Conservation (phyloP, 2,329 filamentous ascomycete species). For the Fusarium chlamydosporum region DNA sequence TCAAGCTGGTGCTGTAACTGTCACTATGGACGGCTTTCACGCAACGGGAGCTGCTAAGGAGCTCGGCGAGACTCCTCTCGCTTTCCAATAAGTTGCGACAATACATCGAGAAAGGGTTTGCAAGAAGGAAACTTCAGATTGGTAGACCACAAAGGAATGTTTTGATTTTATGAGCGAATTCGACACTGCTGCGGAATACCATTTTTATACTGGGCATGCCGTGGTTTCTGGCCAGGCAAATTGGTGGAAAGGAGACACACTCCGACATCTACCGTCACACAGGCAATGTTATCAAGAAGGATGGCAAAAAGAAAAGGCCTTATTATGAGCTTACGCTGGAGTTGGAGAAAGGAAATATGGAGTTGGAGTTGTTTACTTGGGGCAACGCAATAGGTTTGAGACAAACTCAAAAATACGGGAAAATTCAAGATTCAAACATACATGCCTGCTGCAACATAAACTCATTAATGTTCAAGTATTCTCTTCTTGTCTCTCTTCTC, state of each 20-base stretch:
- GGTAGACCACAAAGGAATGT: conserved; percentile 3
- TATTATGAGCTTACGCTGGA: conserved; percentile 47
- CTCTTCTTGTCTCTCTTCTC: conserved; percentile 32
- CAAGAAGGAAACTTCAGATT: not conserved
- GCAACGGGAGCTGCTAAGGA: conserved; percentile 63
- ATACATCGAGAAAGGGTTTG: not conserved
- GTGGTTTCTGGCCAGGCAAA: conserved; percentile 3
- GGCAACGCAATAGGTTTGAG: conserved; percentile 35
- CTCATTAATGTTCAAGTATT: conserved; percentile 38
- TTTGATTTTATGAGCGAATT: conserved; percentile 44
- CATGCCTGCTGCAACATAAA: conserved; percentile 23
- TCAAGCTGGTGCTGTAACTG: conserved; percentile 91
- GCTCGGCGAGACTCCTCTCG: conserved; percentile 53
- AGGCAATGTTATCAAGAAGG: conserved; percentile 22
- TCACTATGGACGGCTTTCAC: conserved; percentile 86
- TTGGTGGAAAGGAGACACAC: conserved; percentile 6
- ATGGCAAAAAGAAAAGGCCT: conserved; percentile 25
- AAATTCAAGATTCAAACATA: conserved; percentile 33
- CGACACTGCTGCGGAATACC: conserved; percentile 20
- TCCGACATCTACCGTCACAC: conserved; percentile 1
- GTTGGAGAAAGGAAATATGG: conserved; percentile 44
- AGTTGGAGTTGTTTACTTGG: conserved; percentile 41
- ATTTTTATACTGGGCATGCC: conserved; percentile 15
- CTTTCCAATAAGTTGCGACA: conserved; percentile 33
- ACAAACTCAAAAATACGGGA: conserved; percentile 31